These are phyloP conservation scores for Gnomoniopsis smithogilvyi DNA, from an alignment of 2,329 filamentous ascomycete species.

Conservation along the genomic window DNA sequence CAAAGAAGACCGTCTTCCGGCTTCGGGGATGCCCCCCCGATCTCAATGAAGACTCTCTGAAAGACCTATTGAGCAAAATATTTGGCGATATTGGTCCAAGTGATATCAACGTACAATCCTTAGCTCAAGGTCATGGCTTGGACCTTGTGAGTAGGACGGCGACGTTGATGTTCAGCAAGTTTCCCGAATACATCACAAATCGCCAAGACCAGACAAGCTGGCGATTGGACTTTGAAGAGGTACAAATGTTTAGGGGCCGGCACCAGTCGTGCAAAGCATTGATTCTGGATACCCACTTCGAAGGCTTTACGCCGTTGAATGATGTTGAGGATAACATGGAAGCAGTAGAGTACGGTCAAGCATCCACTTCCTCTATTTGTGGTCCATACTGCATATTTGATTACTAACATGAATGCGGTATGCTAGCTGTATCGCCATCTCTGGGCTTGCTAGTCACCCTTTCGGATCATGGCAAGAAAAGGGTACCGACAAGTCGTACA, in stretches of 20 bases:
- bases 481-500: slow-evolving; percentile 15
- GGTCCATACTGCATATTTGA: not conserved
- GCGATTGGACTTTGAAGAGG: not conserved
- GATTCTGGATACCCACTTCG: slow-evolving; percentile 4
- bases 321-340: not conserved
- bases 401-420: not conserved
- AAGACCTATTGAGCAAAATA: not conserved
- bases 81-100: not conserved
- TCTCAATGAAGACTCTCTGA: not conserved
- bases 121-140: not conserved
- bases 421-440: slow-evolving; percentile 12
- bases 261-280: not conserved
- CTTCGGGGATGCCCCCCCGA: not conserved
- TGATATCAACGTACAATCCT: not conserved
- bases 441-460: slow-evolving; percentile 14
- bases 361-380: not conserved
- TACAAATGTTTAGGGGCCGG: not conserved
- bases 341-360: not conserved
- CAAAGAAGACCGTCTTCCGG: not conserved
- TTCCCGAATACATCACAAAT: not conserved
- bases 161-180: not conserved
- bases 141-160: not conserved
- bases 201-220: not conserved
- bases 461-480: slow-evolving; percentile 18
- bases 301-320: slow-evolving; percentile 6